These are phyloP conservation scores for Tylopilus felleus DNA, from an alignment of 768 basidiomycete species.

Conservation along the genomic window DNA sequence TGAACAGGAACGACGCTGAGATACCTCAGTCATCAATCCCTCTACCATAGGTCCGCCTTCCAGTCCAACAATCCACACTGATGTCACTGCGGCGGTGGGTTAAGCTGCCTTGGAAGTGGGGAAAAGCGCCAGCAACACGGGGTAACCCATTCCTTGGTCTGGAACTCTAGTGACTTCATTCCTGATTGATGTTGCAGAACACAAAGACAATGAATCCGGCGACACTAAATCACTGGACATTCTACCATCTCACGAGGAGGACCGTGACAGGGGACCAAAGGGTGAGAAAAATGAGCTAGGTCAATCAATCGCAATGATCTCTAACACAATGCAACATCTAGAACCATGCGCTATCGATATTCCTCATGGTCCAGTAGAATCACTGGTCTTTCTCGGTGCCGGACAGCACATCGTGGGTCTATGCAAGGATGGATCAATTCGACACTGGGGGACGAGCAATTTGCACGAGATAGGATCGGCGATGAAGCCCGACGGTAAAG, in stretches of 20 bases:
- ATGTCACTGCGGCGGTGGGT: too few species aligned
- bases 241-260: neutral
- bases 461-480: neutral
- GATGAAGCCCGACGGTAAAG: neutral
- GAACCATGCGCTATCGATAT: neutral
- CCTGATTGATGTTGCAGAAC: neutral
- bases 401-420: conserved; percentile 4
- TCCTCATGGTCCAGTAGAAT: neutral
- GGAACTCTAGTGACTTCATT: too few species aligned
- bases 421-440: conserved; percentile 7
- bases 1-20: too few species aligned
- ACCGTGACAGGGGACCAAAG: too few species aligned
- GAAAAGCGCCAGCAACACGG: too few species aligned
- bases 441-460: conserved; percentile 1
- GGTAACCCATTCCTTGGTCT: neutral
- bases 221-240: neutral
- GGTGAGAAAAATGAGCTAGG: neutral
- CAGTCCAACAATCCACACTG: too few species aligned
- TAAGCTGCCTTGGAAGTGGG: too few species aligned
- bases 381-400: conserved; percentile 7
- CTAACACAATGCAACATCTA: neutral
- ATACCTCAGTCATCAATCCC: too few species aligned
- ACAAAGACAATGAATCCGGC: neutral
- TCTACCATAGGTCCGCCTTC: too few species aligned
- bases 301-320: too few species aligned